Evolutionary conservation across 345 rosid genomes (phyloP).

Genomic region (Limnanthes douglasii): DNA sequence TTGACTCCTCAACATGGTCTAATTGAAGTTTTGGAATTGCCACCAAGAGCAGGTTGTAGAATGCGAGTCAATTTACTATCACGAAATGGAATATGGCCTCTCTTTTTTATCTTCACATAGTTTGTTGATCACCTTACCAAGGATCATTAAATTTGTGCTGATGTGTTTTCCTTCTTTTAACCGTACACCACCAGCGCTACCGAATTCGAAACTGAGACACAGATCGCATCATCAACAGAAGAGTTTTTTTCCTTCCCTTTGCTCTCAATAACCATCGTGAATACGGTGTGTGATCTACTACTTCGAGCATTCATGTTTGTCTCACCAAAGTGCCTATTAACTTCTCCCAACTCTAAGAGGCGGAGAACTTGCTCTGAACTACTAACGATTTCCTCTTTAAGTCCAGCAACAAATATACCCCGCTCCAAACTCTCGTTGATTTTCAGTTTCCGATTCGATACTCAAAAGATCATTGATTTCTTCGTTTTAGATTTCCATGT

Average conservation of each 20-base stretch:
- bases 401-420: constrained; percentile 85
- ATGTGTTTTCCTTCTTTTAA: constrained; percentile 88
- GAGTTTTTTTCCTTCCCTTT: constrained; percentile 36
- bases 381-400: constrained; percentile 73
- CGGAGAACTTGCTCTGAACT: constrained; percentile 71
- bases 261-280: constrained; percentile 97
- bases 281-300: constrained; percentile 95
- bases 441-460: constrained; percentile 66
- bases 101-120: constrained; percentile 67
- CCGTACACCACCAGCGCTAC: constrained; percentile 94
- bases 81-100: constrained; percentile 96
- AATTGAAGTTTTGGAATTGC: constrained; percentile 93
- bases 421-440: constrained; percentile 95
- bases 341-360: constrained; percentile 86
- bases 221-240: constrained; percentile 59
- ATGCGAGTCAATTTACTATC: constrained; percentile 97
- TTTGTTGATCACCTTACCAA: constrained; percentile 93
- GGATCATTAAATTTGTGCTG: constrained; percentile 91
- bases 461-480: constrained; percentile 83
- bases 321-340: constrained; percentile 87
- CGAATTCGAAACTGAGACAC: constrained; percentile 86
- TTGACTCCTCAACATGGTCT: constrained; percentile 91
- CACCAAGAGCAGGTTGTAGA: constrained; percentile 97
- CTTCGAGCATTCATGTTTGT: constrained; percentile 93
- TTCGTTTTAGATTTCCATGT: constrained; percentile 92